Percentiles rank a stretch among this genome's conserved stretches.
Evolutionary conservation across 192 early-diverging fungal genomes (phyloP).

Genomic region (Backusella australiensis): DNA sequence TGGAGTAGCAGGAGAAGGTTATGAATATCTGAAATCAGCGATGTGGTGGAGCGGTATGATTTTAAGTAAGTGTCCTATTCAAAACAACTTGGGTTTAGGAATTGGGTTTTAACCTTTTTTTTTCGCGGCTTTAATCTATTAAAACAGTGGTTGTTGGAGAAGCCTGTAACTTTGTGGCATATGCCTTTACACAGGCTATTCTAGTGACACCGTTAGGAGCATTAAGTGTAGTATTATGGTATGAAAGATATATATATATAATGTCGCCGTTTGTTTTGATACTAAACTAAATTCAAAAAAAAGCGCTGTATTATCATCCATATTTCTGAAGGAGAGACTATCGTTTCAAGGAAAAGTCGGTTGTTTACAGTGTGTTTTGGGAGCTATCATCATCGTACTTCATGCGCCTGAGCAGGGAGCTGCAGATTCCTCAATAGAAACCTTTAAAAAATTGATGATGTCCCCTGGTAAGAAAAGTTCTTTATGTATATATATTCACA

Average conservation of each 20-base stretch:
- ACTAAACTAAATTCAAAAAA: background rate
- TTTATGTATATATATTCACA: background rate
- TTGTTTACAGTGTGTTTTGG: conserved; percentile 83
- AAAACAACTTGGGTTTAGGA: background rate
- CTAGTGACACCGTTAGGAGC: conserved; percentile 95
- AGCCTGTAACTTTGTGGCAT: conserved; percentile 94
- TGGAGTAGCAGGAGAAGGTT: conserved; percentile 50
- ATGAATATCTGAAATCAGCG: conserved; percentile 48
- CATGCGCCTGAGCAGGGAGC: conserved; percentile 79
- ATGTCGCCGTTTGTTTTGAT: background rate
- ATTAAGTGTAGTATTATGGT: conserved; percentile 85
- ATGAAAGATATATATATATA: background rate
- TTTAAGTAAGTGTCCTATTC: conserved; percentile 39
- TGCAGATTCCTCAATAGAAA: conserved; percentile 69
- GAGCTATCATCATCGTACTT: conserved; percentile 80
- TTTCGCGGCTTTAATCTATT: background rate
- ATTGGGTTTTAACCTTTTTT: background rate
- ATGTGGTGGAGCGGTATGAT: conserved; percentile 62
- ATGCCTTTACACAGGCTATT: conserved; percentile 96
- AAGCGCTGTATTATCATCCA: conserved; percentile 75
- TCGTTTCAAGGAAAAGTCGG: conserved; percentile 82
- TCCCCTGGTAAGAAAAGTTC: conserved; percentile 6
- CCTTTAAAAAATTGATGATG: conserved; percentile 56
- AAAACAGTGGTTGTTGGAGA: conserved; percentile 84
- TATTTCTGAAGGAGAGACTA: conserved; percentile 85